phyloP scores from a whole-genome alignment of 208 protist genomes.

The Crithidia sp. region DNA sequence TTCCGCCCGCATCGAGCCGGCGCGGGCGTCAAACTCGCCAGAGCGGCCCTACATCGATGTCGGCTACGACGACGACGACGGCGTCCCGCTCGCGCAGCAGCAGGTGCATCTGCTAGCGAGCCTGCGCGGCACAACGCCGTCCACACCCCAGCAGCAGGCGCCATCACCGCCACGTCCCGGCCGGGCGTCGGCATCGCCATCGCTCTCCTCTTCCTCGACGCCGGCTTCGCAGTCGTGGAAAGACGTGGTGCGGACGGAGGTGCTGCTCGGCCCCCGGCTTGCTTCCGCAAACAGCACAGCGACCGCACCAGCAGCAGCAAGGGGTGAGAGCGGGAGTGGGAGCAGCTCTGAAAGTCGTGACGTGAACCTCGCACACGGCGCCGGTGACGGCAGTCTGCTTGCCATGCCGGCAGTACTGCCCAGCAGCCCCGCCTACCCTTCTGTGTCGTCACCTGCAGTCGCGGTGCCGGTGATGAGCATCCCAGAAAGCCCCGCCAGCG shows the following conservation, averaged over 20 bases:
- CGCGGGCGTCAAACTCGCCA: constrained; percentile 8
- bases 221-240: constrained; percentile 8
- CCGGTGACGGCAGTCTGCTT: not conserved
- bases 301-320: not conserved
- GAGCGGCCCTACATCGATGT: constrained; percentile 31
- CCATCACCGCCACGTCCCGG: not conserved
- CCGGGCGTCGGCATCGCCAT: constrained; percentile 2
- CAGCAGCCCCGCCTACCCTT: too few species aligned
- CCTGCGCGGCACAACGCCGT: constrained; percentile 13
- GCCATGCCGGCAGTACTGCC: not conserved
- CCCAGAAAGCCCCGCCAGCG: constrained; percentile 28
- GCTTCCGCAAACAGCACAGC: not conserved
- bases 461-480: not conserved
- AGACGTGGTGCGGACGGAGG: constrained; percentile 19
- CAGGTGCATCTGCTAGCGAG: constrained; percentile 11
- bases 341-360: not conserved
- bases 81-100: constrained; percentile 16
- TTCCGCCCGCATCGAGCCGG: constrained; percentile 9
- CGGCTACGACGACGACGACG: constrained; percentile 24
- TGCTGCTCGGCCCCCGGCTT: constrained; percentile 5
- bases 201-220: not conserved
- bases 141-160: constrained; percentile 1
- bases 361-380: not conserved
- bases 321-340: not conserved
- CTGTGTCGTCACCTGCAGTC: constrained; percentile 1